Percentiles rank a stretch among this genome's conserved stretches.
Conservation (phyloP, 2,329 filamentous ascomycete genomes). For the Alternaria gansuensis region DNA sequence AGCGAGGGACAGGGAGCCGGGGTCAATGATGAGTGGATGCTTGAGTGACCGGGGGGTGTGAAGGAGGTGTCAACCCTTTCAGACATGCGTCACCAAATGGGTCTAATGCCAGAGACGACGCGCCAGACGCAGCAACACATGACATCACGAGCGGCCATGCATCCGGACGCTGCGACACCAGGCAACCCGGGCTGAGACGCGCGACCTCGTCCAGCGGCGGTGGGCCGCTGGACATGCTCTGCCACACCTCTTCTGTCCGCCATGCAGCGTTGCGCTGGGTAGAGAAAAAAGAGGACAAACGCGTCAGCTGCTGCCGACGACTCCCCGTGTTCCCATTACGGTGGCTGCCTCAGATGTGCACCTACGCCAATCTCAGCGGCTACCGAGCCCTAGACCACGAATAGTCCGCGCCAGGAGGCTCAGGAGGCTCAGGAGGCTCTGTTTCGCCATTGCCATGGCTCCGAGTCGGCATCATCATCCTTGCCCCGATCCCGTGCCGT, state of each 20-base stretch:
- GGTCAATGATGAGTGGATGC: constrained; percentile 13
- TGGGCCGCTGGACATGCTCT: constrained; percentile 3
- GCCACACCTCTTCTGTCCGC: not conserved
- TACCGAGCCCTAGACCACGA: constrained; percentile 4
- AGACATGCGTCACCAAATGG: constrained; percentile 15
- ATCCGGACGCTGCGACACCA: constrained; percentile 9
- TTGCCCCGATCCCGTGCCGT: not conserved
- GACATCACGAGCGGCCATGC: constrained; percentile 19
- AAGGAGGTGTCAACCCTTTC: constrained; percentile 1
- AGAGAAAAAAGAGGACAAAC: constrained; percentile 8
- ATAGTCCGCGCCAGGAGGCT: constrained; percentile 2
- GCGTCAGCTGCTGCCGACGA: constrained; percentile 15
- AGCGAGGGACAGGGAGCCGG: constrained; percentile 7
- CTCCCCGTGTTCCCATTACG: constrained; percentile 3
- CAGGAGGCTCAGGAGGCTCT: constrained; percentile 6
- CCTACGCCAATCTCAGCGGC: constrained; percentile 12
- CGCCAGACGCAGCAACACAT: constrained; percentile 11
- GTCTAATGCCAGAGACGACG: not conserved
- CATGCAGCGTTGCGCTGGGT: constrained; percentile 10
- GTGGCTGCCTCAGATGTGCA: constrained; percentile 15
- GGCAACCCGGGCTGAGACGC: constrained; percentile 7
- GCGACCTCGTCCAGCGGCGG: constrained; percentile 5
- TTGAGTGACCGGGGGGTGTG: not conserved
- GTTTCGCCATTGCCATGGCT: constrained; percentile 11
- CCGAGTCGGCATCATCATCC: constrained; percentile 3